Percentiles rank a stretch among this genome's conserved stretches.
phyloP scores from a whole-genome alignment of 257 asterid species.

The Nicotiana tabacum region DNA sequence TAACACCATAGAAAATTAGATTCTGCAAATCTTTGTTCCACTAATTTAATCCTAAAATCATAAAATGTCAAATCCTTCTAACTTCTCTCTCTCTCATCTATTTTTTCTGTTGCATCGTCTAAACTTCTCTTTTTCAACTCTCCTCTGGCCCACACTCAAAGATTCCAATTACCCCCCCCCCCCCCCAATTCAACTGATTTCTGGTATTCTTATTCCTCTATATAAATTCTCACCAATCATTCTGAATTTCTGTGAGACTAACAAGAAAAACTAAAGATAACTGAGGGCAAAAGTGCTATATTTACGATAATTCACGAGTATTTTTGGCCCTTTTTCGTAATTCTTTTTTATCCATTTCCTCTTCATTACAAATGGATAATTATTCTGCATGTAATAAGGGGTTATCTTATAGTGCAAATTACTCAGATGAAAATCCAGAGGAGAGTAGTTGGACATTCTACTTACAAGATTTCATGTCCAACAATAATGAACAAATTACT shows the following conservation, averaged over 20 bases:
- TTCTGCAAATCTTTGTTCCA: constrained; percentile 39
- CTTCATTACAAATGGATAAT: constrained; percentile 13
- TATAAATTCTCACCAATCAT: constrained; percentile 23
- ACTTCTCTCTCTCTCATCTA: neutral
- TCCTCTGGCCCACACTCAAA: constrained; percentile 27
- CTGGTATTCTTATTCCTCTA: constrained; percentile 6
- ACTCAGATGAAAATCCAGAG: constrained; percentile 32
- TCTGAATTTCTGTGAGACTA: constrained; percentile 6
- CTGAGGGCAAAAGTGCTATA: too few relatives aligned
- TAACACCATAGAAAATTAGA: constrained; percentile 28
- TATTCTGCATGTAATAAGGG: constrained; percentile 1
- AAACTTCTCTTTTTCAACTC: constrained; percentile 40
- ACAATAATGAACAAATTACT: constrained; percentile 4
- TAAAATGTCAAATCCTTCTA: constrained; percentile 21
- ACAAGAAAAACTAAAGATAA: neutral
- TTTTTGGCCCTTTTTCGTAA: neutral
- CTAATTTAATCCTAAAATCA: constrained; percentile 23
- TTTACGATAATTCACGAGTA: too few relatives aligned
- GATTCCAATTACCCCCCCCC: constrained; percentile 21
- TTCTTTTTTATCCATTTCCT: neutral
- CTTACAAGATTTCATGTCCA: constrained; percentile 47
- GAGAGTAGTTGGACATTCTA: constrained; percentile 87
- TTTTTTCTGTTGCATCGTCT: constrained; percentile 28
- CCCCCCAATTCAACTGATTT: neutral
- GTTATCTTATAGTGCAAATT: constrained; percentile 13